phyloP scores from a whole-genome alignment of 2,329 filamentous ascomycete species.

The Botrytis aclada region DNA sequence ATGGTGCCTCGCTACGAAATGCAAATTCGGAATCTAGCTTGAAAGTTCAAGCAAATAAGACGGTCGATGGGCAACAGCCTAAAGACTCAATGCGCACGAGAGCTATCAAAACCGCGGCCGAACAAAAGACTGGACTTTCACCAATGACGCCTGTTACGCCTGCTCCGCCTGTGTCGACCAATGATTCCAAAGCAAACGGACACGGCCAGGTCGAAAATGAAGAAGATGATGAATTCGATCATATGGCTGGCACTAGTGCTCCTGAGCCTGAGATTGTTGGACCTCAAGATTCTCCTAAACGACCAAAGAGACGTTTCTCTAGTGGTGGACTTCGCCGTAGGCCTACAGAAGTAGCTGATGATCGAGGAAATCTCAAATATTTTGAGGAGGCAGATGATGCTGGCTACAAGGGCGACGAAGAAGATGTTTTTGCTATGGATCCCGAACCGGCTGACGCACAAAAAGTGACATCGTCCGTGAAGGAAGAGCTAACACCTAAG shows the following conservation, averaged over 20 bases:
- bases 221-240: conserved; percentile 36
- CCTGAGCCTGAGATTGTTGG: conserved; percentile 55
- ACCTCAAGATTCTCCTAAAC: conserved; percentile 24
- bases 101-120: conserved; percentile 34
- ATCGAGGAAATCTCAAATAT: conserved; percentile 79
- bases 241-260: conserved; percentile 60
- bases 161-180: conserved; percentile 12
- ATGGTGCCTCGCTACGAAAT: conserved; percentile 40
- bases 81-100: conserved; percentile 39
- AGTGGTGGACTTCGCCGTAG: conserved; percentile 77
- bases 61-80: conserved; percentile 42
- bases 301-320: conserved; percentile 72
- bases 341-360: conserved; percentile 67
- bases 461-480: not conserved
- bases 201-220: conserved; percentile 29
- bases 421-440: conserved; percentile 69
- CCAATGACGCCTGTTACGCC: conserved; percentile 22
- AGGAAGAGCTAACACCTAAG: not conserved
- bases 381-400: conserved; percentile 86
- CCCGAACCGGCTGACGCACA: conserved; percentile 33
- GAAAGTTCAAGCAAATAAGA: conserved; percentile 27
- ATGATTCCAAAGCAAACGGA: not conserved
- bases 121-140: conserved; percentile 24
- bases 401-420: conserved; percentile 72
- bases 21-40: conserved; percentile 38